Base-by-base conservation (phyloP, 768 basidiomycete genomes). In the Pholiota microspora region DNA sequence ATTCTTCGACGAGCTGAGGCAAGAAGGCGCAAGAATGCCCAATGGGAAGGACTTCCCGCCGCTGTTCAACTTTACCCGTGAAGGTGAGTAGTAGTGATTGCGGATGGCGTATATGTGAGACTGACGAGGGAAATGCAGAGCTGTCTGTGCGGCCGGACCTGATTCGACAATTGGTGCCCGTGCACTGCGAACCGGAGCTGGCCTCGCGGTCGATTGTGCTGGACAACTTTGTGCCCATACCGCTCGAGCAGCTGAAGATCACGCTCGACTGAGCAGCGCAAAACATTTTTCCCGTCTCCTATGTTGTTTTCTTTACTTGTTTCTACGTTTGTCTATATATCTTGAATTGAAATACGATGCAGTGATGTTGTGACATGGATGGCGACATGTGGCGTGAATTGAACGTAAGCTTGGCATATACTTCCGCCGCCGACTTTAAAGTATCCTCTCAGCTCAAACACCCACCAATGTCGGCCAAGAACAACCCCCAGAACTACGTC, bases 1-100 rank as follows among this genome's bases (percentile, higher is more conserved):
- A 24, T 95, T 98, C 88, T 99, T 99, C 70, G 95, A 98, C 67
- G 97, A 99, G 73, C 72, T 99, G 63, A 85, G 93, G 59, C 81
- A 80, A 38, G 92, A 95, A 67, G 94, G 92, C 0, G 89, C 92
- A 42, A 84, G 86, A 72, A 92, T 99, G 92, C 94, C 95, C 7
- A 97, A 95, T 62, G 95, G 97, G 58, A 95, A 93, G 71, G 93
- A 96, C 49, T 92, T 98, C 73, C 97, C 97, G 1, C 81, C 82
- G 29, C 74, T 99, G 60, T 98, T 99, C 72, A 84, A 99, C 77
- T 98, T 97, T 69, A 93, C 94, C 53, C 86, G 90, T 59, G 96
- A 97, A 77, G 94, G 94, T 94, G 62, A 74, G 92, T 51, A 42
- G 48, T 10, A 13, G 24, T 31, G 34, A 45, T 6, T 31, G 12